Conservation (phyloP, 352 stramenopile genomes). For the Pythium grandisporangium region DNA sequence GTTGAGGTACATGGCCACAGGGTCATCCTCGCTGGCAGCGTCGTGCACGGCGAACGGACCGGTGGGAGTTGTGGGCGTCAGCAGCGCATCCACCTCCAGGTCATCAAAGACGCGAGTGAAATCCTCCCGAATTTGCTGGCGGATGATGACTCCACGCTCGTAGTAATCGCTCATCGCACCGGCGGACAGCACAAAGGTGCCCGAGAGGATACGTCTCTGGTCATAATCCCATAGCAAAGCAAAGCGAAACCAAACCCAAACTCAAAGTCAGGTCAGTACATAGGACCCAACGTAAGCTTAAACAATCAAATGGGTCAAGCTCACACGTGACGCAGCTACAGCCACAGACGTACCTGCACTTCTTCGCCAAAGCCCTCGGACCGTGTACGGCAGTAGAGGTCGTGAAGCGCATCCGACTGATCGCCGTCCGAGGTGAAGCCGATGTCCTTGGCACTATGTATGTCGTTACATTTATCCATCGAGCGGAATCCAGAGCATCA, state of each 20-base stretch:
- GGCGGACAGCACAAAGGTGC: conserved; percentile 86
- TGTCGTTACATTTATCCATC: too few relatives aligned
- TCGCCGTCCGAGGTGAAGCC: conserved; percentile 37
- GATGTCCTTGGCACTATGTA: conserved; percentile 48
- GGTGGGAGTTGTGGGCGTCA: conserved; percentile 83
- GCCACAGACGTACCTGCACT: conserved; percentile 60
- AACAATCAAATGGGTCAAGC: too few relatives aligned
- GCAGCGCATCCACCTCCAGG: conserved; percentile 69
- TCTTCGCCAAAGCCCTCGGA: conserved; percentile 88
- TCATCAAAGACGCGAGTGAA: conserved; percentile 50
- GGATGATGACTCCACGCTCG: conserved; percentile 72
- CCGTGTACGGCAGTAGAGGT: conserved; percentile 81
- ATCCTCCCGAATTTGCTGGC: conserved; percentile 69
- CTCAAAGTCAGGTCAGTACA: too few relatives aligned
- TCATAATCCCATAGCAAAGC: too few relatives aligned
- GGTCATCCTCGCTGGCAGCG: conserved; percentile 50
- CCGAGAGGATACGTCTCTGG: conserved; percentile 85
- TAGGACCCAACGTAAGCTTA: too few relatives aligned
- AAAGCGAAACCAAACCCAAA: too few relatives aligned
- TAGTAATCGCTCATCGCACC: conserved; percentile 88
- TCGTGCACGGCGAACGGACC: conserved; percentile 61
- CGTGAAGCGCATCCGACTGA: conserved; percentile 72
- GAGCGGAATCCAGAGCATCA: too few relatives aligned
- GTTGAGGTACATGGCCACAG: conserved; percentile 84
- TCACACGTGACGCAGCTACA: not conserved